Base-by-base conservation (phyloP, 192 early-diverging fungal genomes). In the Backusella macrospora region DNA sequence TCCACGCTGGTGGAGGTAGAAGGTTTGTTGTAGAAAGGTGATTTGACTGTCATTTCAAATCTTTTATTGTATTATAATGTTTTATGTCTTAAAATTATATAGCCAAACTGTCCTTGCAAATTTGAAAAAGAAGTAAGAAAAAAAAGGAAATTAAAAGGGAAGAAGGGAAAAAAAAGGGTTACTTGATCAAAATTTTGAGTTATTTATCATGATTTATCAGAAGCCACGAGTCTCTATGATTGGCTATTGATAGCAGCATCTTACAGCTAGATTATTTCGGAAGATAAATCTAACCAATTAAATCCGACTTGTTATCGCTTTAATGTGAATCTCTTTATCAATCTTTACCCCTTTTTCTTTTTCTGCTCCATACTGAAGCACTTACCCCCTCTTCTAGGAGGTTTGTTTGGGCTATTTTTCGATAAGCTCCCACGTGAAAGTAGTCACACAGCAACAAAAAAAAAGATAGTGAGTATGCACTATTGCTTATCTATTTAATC, bases 1-100 rank as follows among this genome's bases (percentile, higher is more conserved):
- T 80, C 78, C 37, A 80, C 78, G 43, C 78, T 80, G 15, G 78
- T 80, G 7, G 78, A 72, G 7, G 78, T 80, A 47, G 78, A 80
- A 44, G 78, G 78, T 62, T 80, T 80, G n/a, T 80, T 80, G 38
- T 80, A 80, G 48, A 72, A 77, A 49, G 76, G 76, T 12, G 76
- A 77, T 65, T 77, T 77, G 47, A 77, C 70, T 21, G 76, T 77
- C 76, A 77, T 77, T 23, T 59, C 21, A 59, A 59, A 59, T 59
- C 6, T 12, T 59, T 59, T 59, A 23, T 59, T 59, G 26, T 23
- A 3, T 10, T 55, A 21, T 59, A 59, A 23, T 59, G 26, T 6
- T n/a, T n/a, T 59, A 12, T 52, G 49, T 59, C 13, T 59, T 59
- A 59, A 26, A 59, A 49, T 12, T 26, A 23, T 21, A 59, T 4